Conservation (phyloP, 768 basidiomycete species). For the Trametes cingulata region DNA sequence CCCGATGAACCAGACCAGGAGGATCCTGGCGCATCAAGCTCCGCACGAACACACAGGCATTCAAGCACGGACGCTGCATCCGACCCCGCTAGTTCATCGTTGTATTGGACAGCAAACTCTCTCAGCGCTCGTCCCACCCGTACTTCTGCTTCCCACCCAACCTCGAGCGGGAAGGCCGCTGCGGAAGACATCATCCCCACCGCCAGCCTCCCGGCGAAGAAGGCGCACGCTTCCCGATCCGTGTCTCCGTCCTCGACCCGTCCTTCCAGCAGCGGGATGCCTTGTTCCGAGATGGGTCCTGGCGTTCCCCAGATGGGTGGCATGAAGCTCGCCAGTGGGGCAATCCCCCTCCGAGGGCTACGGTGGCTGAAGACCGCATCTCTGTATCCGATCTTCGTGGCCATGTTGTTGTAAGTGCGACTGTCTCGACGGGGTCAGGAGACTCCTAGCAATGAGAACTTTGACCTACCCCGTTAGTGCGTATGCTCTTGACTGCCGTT, state of each 20-base stretch:
- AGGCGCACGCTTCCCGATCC: not conserved
- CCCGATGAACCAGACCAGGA: not conserved
- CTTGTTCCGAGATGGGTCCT: conserved; percentile 10
- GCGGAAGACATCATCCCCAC: conserved; percentile 7
- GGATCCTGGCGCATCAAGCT: not conserved
- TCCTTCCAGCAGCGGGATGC: not conserved
- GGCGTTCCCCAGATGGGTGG: conserved; percentile 4
- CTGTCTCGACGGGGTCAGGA: not conserved
- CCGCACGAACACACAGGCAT: not conserved
- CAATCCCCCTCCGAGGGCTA: not conserved
- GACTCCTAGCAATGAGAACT: not conserved
- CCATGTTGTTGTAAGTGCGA: not conserved
- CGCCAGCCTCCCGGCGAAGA: conserved; percentile 16
- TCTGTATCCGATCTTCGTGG: conserved; percentile 2
- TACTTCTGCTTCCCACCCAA: not conserved
- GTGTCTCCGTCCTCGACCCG: not conserved
- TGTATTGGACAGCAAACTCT: not conserved
- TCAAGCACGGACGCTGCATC: not conserved
- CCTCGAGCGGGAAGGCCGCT: not conserved
- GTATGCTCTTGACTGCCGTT: not conserved
- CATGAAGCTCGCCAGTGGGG: conserved; percentile 14
- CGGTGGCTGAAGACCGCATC: not conserved
- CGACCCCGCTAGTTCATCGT: not conserved
- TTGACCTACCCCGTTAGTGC: not conserved
- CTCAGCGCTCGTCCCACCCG: not conserved